Evolutionary conservation across 768 basidiomycete species (phyloP), one percentile per base, ranked within the genome.

Genomic region (Mycena galericulata): DNA sequence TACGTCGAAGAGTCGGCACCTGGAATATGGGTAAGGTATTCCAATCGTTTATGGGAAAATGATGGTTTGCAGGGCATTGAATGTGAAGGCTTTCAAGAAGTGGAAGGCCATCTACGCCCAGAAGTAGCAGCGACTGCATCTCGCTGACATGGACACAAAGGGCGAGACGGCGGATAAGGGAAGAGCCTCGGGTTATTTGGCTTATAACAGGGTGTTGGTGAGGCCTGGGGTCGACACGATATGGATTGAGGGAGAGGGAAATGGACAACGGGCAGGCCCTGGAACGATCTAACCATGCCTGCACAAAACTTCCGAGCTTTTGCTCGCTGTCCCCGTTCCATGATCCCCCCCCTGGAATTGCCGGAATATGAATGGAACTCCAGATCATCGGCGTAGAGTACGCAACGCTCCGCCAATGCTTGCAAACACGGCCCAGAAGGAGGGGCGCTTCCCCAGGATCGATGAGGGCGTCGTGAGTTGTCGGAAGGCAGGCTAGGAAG

Each of bases 341-440:
- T 36, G 34, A 34, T 11, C 20, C 50, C 47, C 24, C 14, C 10
- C 49, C 32, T 18, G 15, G 27, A 10, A 29, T 18, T 32, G 9
- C 8, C 17, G 53, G 67, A 17, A 69, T 68, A n/a, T 68, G 62
- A 3, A 68, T 26, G 7, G 61, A 47, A 18, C 32, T 53, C 67
- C 62, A 69, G 3, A 69, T 45, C 22, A 17, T 40, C 22, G 62
- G 67, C 18, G 57, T 64, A n/a, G 55, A 20, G 26, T 63, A 49
- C 11, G 62, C 47, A 18, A 64, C 27, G 14, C 30, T 36, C 24
- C 62, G 22, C 67, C 67, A 69, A 32, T 43, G 32, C 9, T 29
- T 32, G 56, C 67, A 63, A 43, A 69, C 53, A 27, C 36, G 67
- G 27, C 62, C 57, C 1, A 69, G 50, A 14, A 64, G 40, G 56